Evolutionary conservation across 1,284 basidiomycete genomes (phyloP).

Genomic region (Marasmius tenuissimus): DNA sequence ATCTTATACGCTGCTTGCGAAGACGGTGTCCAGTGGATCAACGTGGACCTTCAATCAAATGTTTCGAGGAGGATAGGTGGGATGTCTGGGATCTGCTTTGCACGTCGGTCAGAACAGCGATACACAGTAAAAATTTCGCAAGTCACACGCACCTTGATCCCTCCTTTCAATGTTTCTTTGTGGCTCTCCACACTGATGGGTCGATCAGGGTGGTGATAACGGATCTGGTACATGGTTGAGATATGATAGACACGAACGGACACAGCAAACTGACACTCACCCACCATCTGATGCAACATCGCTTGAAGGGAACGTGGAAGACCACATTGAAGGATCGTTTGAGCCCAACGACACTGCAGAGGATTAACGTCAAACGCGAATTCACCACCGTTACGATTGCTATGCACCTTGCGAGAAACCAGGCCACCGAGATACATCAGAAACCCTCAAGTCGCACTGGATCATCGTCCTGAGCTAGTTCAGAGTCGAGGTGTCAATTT

Average conservation of each 20-base stretch:
- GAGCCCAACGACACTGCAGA: constrained; percentile 64
- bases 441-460: no score
- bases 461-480: no score
- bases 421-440: no score
- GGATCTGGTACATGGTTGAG: constrained; percentile 39
- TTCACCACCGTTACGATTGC: no score
- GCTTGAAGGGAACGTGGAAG: constrained; percentile 63
- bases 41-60: constrained; percentile 16
- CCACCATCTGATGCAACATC: constrained; percentile 45
- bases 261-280: constrained; percentile 25
- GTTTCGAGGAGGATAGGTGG: constrained; percentile 37
- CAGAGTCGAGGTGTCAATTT: constrained; percentile 30
- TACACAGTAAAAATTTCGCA: background rate
- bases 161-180: constrained; percentile 57
- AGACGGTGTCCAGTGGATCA: constrained; percentile 25
- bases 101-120: constrained; percentile 2
- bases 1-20: constrained; percentile 43
- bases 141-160: constrained; percentile 39
- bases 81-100: constrained; percentile 35
- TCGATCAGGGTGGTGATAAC: constrained; percentile 58
- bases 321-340: constrained; percentile 59
- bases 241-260: background rate
- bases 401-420: no score
- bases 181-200: constrained; percentile 50
- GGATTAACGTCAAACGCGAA: constrained; percentile 37